Evolutionary conservation across 495 filamentous ascomycete species (phyloP).

Genomic region (Penicillium bialowiezense): DNA sequence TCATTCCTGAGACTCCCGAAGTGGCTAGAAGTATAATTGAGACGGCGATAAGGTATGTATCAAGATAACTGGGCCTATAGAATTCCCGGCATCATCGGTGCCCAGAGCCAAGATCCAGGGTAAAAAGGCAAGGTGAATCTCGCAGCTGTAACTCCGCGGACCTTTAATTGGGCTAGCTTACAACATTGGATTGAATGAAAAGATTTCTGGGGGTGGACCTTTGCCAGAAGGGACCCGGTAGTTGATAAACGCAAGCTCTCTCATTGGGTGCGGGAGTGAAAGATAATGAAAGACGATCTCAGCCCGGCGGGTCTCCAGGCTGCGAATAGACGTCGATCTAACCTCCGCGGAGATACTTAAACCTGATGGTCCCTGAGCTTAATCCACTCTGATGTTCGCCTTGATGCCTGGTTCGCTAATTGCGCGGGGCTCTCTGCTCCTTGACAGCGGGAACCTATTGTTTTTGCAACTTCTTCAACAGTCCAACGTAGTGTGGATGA

Average conservation of each 20-base stretch:
- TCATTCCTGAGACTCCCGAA: constrained; percentile 2
- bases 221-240: neutral
- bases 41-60: constrained; percentile 12
- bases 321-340: constrained; percentile 2
- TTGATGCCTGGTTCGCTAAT: neutral
- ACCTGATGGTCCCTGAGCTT: too few relatives aligned
- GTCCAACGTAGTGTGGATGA: too few relatives aligned
- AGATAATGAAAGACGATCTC: constrained; percentile 18
- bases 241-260: constrained; percentile 21
- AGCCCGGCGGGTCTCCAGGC: neutral
- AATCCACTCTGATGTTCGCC: neutral
- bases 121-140: neutral
- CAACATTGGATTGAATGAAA: neutral
- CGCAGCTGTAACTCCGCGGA: constrained; percentile 3
- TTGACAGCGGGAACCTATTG: too few relatives aligned
- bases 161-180: neutral
- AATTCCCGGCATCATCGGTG: neutral
- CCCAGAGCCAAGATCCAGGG: neutral
- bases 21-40: neutral
- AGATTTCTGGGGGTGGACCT: constrained; percentile 2
- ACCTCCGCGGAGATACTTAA: constrained; percentile 28
- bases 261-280: constrained; percentile 14
- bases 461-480: too few relatives aligned
- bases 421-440: too few relatives aligned
- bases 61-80: constrained; percentile 1